These are phyloP conservation scores for Trichoderma asperellum DNA, from an alignment of 2,329 filamentous ascomycete species.

Conservation along the genomic window DNA sequence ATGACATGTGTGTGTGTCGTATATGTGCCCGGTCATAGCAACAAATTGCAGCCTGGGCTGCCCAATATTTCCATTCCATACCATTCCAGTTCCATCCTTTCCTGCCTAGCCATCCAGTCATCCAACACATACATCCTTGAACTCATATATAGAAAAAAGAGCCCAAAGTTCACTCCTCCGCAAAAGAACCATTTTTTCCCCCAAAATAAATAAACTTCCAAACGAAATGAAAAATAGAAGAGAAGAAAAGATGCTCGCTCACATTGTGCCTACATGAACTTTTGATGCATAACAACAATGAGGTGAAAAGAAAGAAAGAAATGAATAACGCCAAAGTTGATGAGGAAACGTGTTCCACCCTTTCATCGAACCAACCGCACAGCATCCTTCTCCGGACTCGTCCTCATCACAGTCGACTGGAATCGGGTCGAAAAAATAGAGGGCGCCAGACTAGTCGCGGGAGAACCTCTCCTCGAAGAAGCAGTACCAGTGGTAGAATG, in stretches of 20 bases:
- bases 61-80: neutral
- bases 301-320: neutral
- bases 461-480: conserved; percentile 39
- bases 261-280: conserved; percentile 11
- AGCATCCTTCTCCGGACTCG: conserved; percentile 35
- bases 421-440: conserved; percentile 29
- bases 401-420: conserved; percentile 32
- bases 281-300: neutral
- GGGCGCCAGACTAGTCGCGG: conserved; percentile 36
- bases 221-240: neutral
- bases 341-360: too few species aligned
- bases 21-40: neutral
- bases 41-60: conserved; percentile 7
- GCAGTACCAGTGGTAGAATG: neutral
- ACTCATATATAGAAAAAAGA: conserved; percentile 6
- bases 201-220: neutral
- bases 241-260: neutral
- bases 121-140: conserved; percentile 3
- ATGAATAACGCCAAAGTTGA: neutral
- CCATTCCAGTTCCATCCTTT: neutral
- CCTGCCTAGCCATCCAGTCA: neutral
- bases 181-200: neutral
- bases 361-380: conserved; percentile 26
- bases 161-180: conserved; percentile 1
- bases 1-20: neutral